Evolutionary conservation across 169 alveolate species (phyloP), one percentile per base, ranked within the genome.

Genomic region (Neospora caninum): DNA sequence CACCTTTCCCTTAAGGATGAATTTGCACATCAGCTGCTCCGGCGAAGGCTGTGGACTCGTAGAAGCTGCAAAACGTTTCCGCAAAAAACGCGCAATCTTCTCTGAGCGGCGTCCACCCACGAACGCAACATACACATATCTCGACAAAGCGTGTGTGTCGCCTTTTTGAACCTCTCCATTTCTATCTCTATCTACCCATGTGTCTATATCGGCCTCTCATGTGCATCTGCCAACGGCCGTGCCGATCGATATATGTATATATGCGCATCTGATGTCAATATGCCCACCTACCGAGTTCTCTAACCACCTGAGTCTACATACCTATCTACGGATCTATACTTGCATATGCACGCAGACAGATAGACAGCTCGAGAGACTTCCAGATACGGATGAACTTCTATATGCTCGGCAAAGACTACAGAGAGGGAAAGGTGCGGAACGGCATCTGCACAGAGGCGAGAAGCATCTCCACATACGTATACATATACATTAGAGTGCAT

Each of bases 21-120:
- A 45, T 29, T 31, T 45, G n/a, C 91, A 69, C 86, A 38, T 0
- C n/a, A 92, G 42, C n/a, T 43, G n/a, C 69, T 80, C 91, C 7
- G 91, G 94, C 39, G 89, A 80, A 34, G 84, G 94, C 91, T n/a
- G 80, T 25, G 84, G 67, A 88, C 45, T 34, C 67, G 86, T 18
- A 20, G 92, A 53, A 13, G 10, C 92, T 88, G 83, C 2, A 80
- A n/a, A 69, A 27, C 38, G 25, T 58, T 58, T 58, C 25, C 25
- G 16, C 31, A 31, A 73, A 31, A 36, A 31, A 36, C 27, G 4
- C 18, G 84, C 84, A 73, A 73, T n/a, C 13, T 2, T 36, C 10
- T 1, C 9, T 0, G 43, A 31, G 20, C 80, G 27, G 27, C 13
- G 27, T 34, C 38, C 38, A 27, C 13, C 4, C 80, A 69, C 80